These are phyloP conservation scores for Aristolochia fimbriata DNA, from an alignment of 164 flowering plant species.

Conservation along the genomic window DNA sequence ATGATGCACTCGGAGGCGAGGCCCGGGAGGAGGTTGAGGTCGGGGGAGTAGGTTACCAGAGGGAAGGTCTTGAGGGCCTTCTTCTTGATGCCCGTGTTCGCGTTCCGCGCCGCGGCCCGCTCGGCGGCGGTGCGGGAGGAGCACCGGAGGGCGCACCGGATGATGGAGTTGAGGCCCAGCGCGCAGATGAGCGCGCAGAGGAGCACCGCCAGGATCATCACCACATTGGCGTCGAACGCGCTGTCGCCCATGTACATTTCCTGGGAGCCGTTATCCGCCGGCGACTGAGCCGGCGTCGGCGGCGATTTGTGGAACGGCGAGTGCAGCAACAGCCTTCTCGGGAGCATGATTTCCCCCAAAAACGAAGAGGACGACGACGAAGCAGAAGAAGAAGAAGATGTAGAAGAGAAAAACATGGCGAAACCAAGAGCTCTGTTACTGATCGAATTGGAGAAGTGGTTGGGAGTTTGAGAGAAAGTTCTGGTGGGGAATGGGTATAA, in stretches of 20 bases:
- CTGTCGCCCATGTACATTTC: conserved; percentile 17
- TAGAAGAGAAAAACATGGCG: conserved; percentile 6
- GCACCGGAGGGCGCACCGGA: conserved; percentile 70
- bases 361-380: background rate
- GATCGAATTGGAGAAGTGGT: background rate
- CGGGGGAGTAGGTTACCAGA: conserved; percentile 35
- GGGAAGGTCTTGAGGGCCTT: conserved; percentile 57
- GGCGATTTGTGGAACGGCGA: conserved; percentile 18
- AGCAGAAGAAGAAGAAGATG: background rate
- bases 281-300: conserved; percentile 9
- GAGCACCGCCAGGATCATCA: conserved; percentile 75
- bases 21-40: conserved; percentile 31
- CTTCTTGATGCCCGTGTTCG: conserved; percentile 57
- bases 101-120: conserved; percentile 14
- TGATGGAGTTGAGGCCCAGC: conserved; percentile 67
- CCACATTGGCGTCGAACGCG: conserved; percentile 64
- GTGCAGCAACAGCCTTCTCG: conserved; percentile 41
- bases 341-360: conserved; percentile 1
- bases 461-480: background rate
- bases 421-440: background rate
- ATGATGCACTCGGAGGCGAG: conserved; percentile 61
- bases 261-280: background rate
- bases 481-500: background rate
- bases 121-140: conserved; percentile 19
- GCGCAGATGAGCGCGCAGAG: conserved; percentile 80